A percentile compares a stretch with the other conserved stretches of the same genome.
phyloP scores from a whole-genome alignment of 495 filamentous ascomycete species.

The Xylaria nigripes region DNA sequence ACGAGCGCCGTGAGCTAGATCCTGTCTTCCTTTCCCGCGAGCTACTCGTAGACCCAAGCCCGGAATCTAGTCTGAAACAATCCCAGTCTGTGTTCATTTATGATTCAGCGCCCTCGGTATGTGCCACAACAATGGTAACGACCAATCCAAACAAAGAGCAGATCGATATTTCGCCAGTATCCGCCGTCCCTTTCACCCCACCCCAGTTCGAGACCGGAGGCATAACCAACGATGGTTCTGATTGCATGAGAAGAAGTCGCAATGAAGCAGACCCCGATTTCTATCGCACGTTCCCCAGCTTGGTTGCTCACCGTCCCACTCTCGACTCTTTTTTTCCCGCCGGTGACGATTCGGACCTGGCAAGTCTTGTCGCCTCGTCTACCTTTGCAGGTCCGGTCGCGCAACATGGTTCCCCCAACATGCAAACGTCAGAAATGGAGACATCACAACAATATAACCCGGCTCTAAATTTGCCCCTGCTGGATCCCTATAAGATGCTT shows the following conservation, averaged over 20 bases:
- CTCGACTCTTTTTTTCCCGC: neutral
- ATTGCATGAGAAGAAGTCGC: neutral
- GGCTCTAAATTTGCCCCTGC: neutral
- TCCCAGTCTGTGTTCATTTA: no score
- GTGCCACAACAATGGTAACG: neutral
- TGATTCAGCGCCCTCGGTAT: neutral
- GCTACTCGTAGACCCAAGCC: neutral
- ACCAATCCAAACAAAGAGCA: neutral
- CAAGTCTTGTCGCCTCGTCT: neutral
- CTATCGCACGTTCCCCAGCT: neutral
- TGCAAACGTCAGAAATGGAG: neutral
- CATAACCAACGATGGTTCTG: neutral
- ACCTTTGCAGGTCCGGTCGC: neutral
- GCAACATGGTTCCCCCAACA: neutral
- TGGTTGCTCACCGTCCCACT: neutral
- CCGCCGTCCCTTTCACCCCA: neutral
- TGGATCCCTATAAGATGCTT: neutral
- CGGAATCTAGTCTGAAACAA: neutral
- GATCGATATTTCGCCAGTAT: neutral
- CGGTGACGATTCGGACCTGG: neutral
- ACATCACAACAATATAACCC: neutral
- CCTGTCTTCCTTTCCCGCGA: no score
- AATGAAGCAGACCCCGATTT: neutral
- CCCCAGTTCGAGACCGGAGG: neutral
- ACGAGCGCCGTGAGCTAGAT: no score